phyloP scores from a whole-genome alignment of 805 yeast genomes.

The Myxozyma sirexii region DNA sequence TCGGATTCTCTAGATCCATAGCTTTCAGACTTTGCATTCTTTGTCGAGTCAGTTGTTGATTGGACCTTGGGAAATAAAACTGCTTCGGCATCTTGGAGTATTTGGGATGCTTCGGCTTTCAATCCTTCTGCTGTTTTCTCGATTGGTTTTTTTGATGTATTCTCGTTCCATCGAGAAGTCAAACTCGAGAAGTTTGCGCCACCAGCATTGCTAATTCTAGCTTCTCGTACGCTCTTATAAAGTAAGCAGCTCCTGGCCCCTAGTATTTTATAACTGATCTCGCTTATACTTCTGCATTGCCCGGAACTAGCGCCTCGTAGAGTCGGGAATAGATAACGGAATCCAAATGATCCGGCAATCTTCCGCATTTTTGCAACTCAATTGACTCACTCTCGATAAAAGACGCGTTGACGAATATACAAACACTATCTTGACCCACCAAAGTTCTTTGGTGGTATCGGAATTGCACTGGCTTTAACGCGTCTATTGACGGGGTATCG shows the following conservation, averaged over 20 bases:
- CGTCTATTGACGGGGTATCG: too few species aligned
- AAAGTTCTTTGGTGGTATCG: too few species aligned
- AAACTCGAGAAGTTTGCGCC: background rate
- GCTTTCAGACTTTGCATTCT: background rate
- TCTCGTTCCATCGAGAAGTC: background rate
- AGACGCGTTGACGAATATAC: too few species aligned
- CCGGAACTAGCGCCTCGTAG: background rate
- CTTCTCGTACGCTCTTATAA: background rate
- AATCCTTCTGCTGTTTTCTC: background rate
- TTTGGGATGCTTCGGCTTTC: background rate
- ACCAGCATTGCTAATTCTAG: background rate
- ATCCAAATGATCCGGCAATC: background rate
- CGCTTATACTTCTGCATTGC: too few species aligned
- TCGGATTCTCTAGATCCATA: slow-evolving; percentile 5
- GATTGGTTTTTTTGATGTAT: background rate
- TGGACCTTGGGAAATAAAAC: background rate
- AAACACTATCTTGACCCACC: too few species aligned
- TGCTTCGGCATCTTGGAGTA: background rate
- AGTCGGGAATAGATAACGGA: background rate
- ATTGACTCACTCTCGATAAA: too few species aligned
- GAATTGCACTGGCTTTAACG: too few species aligned
- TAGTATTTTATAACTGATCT: too few species aligned
- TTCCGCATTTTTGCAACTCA: background rate
- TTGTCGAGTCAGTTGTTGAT: background rate
- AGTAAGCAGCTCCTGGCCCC: too few species aligned